Evolutionary conservation across 805 yeast species (phyloP).

Genomic region (Metschnikowia cerradonensis): DNA sequence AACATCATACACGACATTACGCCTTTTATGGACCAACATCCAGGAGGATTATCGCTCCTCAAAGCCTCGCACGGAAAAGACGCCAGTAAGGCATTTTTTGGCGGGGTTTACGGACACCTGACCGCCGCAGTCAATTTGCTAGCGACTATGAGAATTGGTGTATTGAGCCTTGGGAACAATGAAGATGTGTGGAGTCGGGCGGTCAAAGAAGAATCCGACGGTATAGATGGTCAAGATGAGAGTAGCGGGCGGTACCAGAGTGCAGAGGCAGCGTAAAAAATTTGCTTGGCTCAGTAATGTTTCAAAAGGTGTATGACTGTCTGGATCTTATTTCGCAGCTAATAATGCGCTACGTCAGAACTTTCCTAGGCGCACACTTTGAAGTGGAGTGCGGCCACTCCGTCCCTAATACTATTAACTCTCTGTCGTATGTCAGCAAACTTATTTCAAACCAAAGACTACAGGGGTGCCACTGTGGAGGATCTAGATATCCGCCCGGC

Average conservation of each 20-base stretch:
- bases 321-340: conserved; percentile 1
- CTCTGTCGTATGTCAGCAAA: neutral
- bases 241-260: conserved; percentile 11
- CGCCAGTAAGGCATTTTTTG: conserved; percentile 90
- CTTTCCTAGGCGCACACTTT: neutral
- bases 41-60: conserved; percentile 84
- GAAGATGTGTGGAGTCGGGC: conserved; percentile 80
- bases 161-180: conserved; percentile 74
- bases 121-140: conserved; percentile 88
- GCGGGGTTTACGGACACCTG: conserved; percentile 90
- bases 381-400: neutral
- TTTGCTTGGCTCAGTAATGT: neutral
- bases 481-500: conserved; percentile 60
- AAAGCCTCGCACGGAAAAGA: conserved; percentile 85
- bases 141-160: conserved; percentile 93
- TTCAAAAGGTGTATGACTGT: neutral
- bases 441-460: conserved; percentile 33
- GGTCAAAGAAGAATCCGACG: conserved; percentile 57
- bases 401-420: neutral
- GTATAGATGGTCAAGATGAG: conserved; percentile 10
- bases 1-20: conserved; percentile 93
- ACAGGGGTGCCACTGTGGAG: conserved; percentile 53
- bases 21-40: conserved; percentile 87
- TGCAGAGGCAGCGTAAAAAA: conserved; percentile 15
- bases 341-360: neutral